Base-by-base conservation (phyloP, 371 early-diverging fungal genomes). In the Saksenaea oblongispora region DNA sequence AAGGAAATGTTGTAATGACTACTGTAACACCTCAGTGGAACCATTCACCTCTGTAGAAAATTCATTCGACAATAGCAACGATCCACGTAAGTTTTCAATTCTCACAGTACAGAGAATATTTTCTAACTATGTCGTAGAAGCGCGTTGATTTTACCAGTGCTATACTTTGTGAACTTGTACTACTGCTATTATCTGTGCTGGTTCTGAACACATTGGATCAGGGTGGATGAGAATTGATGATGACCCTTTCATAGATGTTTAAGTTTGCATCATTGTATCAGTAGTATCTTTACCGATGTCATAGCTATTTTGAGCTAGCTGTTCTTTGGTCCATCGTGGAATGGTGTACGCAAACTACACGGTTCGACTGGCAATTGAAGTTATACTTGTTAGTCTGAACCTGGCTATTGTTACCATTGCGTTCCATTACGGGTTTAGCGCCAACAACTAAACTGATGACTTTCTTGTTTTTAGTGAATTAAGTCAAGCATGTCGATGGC, bases 361-460 rank as follows among this genome's bases (percentile, higher is more conserved):
- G 5, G 51, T 47, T 11, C 17, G 51, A 5, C 22, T 47, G 24
- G 51, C 9, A 5, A 18, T 18, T 22, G 5, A 1, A 22, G 22
- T 47, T 9, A 22, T 47, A 7, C 71, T 78, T 57, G 67, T 65
- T 13, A 78, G 78, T 59, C 51, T 81, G 26, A 28, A 71, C 2
- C 75, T 81, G 15, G 69, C 76, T 11, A 72, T 75, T 39, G 71
- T 62, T 11, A 22, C 22, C 22, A 47, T 47, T 1, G 51, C 51
- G 5, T 47, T 47, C 51, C n/a, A 5, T 10, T 47, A 47, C 22
- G 51, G 51, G 51, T 47, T 47, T 11, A 4, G 22, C 2, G 10
- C 17, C 18, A 18, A 8, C 51, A 47, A 47, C 3, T 10, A n/a
- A 47, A 5, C 22, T 8, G 24, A 2, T 47, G 51, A 47, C 17